These are phyloP conservation scores for Saccharomycopsis sp. DNA, from an alignment of 805 yeast genomes.

Conservation along the genomic window DNA sequence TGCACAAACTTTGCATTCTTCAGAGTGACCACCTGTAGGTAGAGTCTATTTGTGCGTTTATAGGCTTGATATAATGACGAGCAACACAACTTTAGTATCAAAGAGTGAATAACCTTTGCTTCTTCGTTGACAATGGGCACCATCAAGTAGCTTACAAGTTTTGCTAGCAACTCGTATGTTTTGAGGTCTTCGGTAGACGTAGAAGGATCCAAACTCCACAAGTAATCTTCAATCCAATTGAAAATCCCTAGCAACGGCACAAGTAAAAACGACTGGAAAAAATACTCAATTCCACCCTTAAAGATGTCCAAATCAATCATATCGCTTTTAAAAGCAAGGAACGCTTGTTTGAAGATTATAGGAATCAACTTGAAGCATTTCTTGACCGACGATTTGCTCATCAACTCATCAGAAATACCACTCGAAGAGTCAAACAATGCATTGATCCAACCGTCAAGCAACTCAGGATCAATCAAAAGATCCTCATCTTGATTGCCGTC, in stretches of 20 bases:
- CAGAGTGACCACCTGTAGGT: neutral
- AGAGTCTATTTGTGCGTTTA: neutral
- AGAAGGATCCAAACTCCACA: slow-evolving; percentile 29
- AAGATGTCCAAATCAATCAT: slow-evolving; percentile 53
- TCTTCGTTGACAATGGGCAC: slow-evolving; percentile 31
- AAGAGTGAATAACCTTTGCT: slow-evolving; percentile 17
- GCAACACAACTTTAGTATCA: slow-evolving; percentile 14
- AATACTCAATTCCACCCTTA: slow-evolving; percentile 78
- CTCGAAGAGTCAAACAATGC: slow-evolving; percentile 72
- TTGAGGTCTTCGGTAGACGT: slow-evolving; percentile 25
- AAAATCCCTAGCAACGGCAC: slow-evolving; percentile 48
- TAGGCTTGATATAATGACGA: slow-evolving; percentile 10
- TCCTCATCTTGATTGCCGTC: neutral
- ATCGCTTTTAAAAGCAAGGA: slow-evolving; percentile 50
- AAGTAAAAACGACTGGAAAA: slow-evolving; percentile 71
- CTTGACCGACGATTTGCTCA: slow-evolving; percentile 56
- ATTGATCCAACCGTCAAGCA: slow-evolving; percentile 65
- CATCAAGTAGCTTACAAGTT: slow-evolving; percentile 34
- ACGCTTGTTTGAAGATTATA: slow-evolving; percentile 63
- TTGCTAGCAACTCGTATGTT: slow-evolving; percentile 32
- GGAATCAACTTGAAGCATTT: slow-evolving; percentile 70
- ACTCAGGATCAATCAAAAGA: slow-evolving; percentile 18
- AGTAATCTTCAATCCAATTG: slow-evolving; percentile 40
- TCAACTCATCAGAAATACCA: slow-evolving; percentile 79
- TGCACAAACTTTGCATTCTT: neutral